Evolutionary conservation across 2,329 filamentous ascomycete genomes (phyloP).

Genomic region (Decorospora gaudefroyi): DNA sequence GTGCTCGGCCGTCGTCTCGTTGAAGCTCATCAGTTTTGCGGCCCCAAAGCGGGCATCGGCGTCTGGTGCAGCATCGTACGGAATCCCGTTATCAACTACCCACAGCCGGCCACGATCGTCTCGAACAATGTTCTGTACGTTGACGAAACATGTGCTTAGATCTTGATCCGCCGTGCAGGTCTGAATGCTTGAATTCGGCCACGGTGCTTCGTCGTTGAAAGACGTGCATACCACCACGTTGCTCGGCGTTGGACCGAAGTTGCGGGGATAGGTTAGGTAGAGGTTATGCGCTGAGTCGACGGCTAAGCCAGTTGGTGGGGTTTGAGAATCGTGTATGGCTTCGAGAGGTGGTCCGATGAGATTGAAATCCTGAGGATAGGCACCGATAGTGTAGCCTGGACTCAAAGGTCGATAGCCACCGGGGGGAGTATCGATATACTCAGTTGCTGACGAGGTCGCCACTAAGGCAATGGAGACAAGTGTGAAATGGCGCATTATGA

Average conservation of each 20-base stretch:
- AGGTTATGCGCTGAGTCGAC: slow-evolving; percentile 46
- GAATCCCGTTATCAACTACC: slow-evolving; percentile 51
- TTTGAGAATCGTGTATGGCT: slow-evolving; percentile 47
- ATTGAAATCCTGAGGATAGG: slow-evolving; percentile 44
- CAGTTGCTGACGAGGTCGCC: slow-evolving; percentile 1
- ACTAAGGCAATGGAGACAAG: not conserved
- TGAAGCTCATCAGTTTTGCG: slow-evolving; percentile 53
- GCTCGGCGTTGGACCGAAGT: slow-evolving; percentile 44
- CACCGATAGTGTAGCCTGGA: slow-evolving; percentile 19
- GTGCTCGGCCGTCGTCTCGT: slow-evolving; percentile 37
- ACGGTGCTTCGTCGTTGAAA: slow-evolving; percentile 48
- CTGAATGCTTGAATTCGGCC: slow-evolving; percentile 50
- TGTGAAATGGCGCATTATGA: not conserved
- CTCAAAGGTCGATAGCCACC: slow-evolving; percentile 19
- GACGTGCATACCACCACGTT: slow-evolving; percentile 49
- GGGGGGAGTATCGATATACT: slow-evolving; percentile 17
- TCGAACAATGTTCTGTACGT: slow-evolving; percentile 53
- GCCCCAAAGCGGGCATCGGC: slow-evolving; percentile 40
- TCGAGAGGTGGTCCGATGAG: slow-evolving; percentile 45
- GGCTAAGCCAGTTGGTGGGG: slow-evolving; percentile 49
- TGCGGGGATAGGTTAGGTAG: slow-evolving; percentile 52
- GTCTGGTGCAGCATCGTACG: slow-evolving; percentile 29
- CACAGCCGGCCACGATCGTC: slow-evolving; percentile 49
- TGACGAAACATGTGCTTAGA: slow-evolving; percentile 52
- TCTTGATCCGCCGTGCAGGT: slow-evolving; percentile 49